phyloP scores from a whole-genome alignment of 164 flowering plant species.

The Berberis thunbergii region DNA sequence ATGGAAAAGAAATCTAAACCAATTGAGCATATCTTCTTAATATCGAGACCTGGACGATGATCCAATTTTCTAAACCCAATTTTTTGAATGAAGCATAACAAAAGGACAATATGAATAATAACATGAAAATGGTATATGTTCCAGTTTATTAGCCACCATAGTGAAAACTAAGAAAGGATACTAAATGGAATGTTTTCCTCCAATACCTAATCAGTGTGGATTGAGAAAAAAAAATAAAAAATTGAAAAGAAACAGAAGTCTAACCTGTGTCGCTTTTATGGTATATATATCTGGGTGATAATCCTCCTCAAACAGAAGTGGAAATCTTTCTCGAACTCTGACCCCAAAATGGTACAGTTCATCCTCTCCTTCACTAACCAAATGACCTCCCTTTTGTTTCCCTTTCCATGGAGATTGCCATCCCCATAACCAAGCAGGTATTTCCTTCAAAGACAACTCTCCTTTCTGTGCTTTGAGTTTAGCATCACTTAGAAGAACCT shows the following conservation, averaged over 20 bases:
- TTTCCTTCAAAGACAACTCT: constrained; percentile 19
- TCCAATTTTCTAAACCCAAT: no score
- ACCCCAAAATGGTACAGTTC: constrained; percentile 74
- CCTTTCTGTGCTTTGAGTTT: constrained; percentile 19
- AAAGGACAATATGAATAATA: no score
- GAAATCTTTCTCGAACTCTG: constrained; percentile 57
- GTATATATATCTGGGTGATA: constrained; percentile 32
- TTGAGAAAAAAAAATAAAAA: no score
- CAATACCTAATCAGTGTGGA: no score
- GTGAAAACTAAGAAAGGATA: no score
- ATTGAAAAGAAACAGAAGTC: background rate
- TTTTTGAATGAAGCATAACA: no score
- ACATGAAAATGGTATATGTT: no score
- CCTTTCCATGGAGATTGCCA: constrained; percentile 98
- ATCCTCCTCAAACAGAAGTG: constrained; percentile 51
- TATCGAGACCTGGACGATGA: no score
- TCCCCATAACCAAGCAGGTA: constrained; percentile 70
- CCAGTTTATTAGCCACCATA: no score
- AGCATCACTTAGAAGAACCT: constrained; percentile 45
- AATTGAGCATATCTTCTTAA: no score
- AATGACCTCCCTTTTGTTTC: constrained; percentile 69
- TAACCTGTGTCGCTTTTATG: background rate
- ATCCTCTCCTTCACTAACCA: constrained; percentile 62
- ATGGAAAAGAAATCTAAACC: no score
- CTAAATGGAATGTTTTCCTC: no score